phyloP scores from a whole-genome alignment of 106 monocot genomes.

The Alisma plantagoaquatica region DNA sequence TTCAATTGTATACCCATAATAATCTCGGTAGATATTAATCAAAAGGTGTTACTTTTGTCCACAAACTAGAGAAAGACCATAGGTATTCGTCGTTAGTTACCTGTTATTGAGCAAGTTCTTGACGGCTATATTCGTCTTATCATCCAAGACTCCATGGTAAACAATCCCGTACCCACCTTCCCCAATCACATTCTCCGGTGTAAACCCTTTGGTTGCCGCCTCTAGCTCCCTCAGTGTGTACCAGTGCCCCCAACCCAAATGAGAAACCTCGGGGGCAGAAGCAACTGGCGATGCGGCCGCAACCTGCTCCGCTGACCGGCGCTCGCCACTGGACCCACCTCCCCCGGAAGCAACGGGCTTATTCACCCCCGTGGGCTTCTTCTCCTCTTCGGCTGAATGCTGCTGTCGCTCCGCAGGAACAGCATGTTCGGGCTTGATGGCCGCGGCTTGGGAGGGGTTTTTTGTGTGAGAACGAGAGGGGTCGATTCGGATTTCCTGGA shows the following conservation, averaged over 20 bases:
- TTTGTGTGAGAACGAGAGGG: slow-evolving; percentile 1
- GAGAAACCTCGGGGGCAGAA: slow-evolving; percentile 43
- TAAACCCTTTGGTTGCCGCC: slow-evolving; percentile 25
- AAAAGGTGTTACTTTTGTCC: no score
- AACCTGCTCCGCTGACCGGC: slow-evolving; percentile 16
- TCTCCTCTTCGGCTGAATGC: no score
- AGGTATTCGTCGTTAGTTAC: no score
- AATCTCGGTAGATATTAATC: no score
- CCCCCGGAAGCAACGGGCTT: slow-evolving; percentile 16
- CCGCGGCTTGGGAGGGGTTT: slow-evolving; percentile 2
- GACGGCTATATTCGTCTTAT: slow-evolving; percentile 30
- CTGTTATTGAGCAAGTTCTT: slow-evolving; percentile 57
- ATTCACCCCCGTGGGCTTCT: slow-evolving; percentile 13
- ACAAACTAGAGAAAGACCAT: no score
- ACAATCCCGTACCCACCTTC: slow-evolving; percentile 56
- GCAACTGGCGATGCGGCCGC: slow-evolving; percentile 11
- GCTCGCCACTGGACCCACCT: slow-evolving; percentile 21
- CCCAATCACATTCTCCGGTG: slow-evolving; percentile 36
- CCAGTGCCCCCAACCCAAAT: slow-evolving; percentile 59
- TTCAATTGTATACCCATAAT: no score
- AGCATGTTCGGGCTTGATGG: no score
- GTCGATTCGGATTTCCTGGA: slow-evolving; percentile 32
- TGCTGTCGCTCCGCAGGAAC: no score
- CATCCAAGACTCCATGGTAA: slow-evolving; percentile 37
- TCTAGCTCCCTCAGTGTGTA: slow-evolving; percentile 50